A percentile compares a stretch with the other conserved stretches of the same genome.
These are phyloP conservation scores for Astrocystis sublimbata DNA, from an alignment of 495 filamentous ascomycete species.

Conservation along the genomic window DNA sequence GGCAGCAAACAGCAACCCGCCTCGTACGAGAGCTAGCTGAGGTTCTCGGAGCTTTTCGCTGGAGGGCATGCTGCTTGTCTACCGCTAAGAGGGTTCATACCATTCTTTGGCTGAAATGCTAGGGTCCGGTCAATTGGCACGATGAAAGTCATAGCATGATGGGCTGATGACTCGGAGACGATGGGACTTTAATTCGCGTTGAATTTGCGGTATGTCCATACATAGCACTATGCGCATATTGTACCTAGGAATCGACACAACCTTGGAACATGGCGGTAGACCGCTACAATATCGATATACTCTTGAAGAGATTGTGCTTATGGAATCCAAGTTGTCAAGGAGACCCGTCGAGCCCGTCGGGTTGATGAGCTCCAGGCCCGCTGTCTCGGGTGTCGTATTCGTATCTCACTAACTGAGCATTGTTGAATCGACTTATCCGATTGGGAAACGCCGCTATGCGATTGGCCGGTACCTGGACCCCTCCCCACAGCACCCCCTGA, in stretches of 20 bases:
- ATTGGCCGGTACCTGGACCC: not conserved
- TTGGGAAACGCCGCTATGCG: slow-evolving; percentile 6
- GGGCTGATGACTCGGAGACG: slow-evolving; percentile 7
- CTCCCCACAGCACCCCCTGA: slow-evolving; percentile 10
- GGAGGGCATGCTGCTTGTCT: not conserved
- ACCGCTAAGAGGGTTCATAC: not conserved
- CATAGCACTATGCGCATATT: not conserved
- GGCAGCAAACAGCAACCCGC: too few relatives aligned
- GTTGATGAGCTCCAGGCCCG: too few relatives aligned
- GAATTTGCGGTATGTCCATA: not conserved
- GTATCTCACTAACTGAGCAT: not conserved
- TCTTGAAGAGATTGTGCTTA: not conserved
- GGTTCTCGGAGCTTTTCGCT: not conserved
- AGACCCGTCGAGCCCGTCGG: too few relatives aligned
- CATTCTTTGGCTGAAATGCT: not conserved
- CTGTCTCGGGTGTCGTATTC: slow-evolving; percentile 10
- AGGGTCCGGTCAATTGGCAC: not conserved
- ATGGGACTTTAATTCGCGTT: not conserved
- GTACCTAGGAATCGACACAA: not conserved
- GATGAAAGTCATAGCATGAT: slow-evolving; percentile 3
- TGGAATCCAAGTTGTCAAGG: not conserved
- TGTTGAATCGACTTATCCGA: not conserved
- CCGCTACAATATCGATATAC: not conserved
- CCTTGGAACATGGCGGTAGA: not conserved
- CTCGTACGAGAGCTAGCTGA: not conserved